These are phyloP conservation scores for Platismatia glauca DNA, from an alignment of 495 filamentous ascomycete genomes.

Conservation along the genomic window DNA sequence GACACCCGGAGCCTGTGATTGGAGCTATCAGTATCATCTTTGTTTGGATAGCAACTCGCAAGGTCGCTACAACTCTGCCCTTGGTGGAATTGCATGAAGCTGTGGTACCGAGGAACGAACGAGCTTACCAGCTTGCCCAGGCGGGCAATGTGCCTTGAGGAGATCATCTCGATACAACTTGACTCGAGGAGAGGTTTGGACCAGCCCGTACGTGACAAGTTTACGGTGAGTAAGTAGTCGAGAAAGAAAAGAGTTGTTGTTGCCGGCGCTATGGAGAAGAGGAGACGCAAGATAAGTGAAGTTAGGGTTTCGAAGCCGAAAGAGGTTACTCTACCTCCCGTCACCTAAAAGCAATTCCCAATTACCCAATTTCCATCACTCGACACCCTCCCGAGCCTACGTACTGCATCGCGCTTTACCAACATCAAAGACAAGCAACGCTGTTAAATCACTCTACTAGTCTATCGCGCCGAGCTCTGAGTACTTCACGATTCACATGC, in stretches of 20 bases:
- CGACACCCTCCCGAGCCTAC: too few relatives aligned
- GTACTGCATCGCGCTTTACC: too few relatives aligned
- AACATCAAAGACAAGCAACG: too few relatives aligned
- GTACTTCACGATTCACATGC: background rate
- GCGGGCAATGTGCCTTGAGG: constrained; percentile 46
- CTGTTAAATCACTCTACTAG: too few relatives aligned
- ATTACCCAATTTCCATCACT: too few relatives aligned
- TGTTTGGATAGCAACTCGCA: background rate
- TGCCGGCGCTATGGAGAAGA: constrained; percentile 4
- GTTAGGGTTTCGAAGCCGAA: too few relatives aligned
- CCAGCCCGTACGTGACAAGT: background rate
- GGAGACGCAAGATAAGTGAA: constrained; percentile 1
- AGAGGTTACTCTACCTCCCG: background rate
- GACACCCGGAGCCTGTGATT: constrained; percentile 37
- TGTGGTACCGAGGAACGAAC: constrained; percentile 13
- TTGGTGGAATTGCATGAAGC: constrained; percentile 2
- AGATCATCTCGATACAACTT: constrained; percentile 40
- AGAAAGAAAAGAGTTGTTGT: background rate
- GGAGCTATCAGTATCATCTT: constrained; percentile 7
- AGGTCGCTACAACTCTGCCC: background rate
- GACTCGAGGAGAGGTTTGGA: background rate
- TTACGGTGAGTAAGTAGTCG: background rate
- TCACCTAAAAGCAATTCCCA: background rate
- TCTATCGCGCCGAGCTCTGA: background rate
- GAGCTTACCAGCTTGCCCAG: constrained; percentile 48